Evolutionary conservation across 202 grass and related monocot species (phyloP).

Genomic region (Carex sylvatica): DNA sequence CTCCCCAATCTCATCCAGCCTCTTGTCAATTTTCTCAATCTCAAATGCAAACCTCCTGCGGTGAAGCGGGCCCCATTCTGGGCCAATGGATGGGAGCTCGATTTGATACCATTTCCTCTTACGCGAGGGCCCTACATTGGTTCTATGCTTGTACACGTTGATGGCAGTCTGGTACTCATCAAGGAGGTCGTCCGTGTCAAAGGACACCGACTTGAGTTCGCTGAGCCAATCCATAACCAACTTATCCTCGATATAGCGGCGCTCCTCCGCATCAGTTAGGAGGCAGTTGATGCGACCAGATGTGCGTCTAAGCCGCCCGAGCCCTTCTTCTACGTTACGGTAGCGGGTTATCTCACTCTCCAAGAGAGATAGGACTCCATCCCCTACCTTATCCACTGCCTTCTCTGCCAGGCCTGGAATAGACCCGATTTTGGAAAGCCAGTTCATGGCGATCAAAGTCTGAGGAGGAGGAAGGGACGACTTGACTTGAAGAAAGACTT

Average conservation of each 20-base stretch:
- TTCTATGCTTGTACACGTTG: background rate
- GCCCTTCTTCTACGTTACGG: constrained; percentile 19
- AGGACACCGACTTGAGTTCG: constrained; percentile 30
- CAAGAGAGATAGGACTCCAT: background rate
- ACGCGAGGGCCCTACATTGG: background rate
- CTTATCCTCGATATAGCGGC: constrained; percentile 26
- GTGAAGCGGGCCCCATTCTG: background rate
- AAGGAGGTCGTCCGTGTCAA: constrained; percentile 33
- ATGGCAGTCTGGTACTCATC: constrained; percentile 22
- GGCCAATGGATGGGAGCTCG: background rate
- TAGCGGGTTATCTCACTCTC: background rate
- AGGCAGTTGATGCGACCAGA: constrained; percentile 20
- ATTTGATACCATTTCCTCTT: constrained; percentile 39
- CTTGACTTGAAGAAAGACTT: background rate
- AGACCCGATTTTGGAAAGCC: background rate
- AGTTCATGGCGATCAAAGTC: background rate
- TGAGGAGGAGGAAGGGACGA: background rate
- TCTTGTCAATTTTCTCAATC: constrained; percentile 37
- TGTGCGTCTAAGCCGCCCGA: constrained; percentile 18
- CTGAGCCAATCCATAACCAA: constrained; percentile 23
- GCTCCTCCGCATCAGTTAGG: constrained; percentile 36
- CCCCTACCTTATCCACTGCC: background rate
- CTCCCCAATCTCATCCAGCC: constrained; percentile 25
- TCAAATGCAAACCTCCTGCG: constrained; percentile 21
- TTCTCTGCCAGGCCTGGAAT: background rate